Evolutionary conservation across 768 basidiomycete species (phyloP).

Genomic region (Glaciozyma antarctica): DNA sequence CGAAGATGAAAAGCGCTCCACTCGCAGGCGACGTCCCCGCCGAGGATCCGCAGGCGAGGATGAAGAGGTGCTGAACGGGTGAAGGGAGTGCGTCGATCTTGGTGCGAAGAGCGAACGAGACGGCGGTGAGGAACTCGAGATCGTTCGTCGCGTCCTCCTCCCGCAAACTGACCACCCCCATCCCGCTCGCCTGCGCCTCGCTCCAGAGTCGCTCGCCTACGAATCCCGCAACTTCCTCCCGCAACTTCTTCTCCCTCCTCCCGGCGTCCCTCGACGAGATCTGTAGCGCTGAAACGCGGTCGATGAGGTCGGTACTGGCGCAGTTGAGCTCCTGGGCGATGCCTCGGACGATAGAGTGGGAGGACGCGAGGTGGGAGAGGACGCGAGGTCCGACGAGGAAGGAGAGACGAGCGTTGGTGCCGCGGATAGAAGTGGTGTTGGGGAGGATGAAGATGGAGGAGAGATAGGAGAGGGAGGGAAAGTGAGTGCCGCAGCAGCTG

Average conservation of each 20-base stretch:
- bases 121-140: slow-evolving; percentile 30
- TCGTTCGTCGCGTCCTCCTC: slow-evolving; percentile 34
- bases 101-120: slow-evolving; percentile 22
- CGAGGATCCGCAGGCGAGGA: slow-evolving; percentile 22
- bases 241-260: slow-evolving; percentile 47
- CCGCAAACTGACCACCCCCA: slow-evolving; percentile 2
- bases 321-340: slow-evolving; percentile 59
- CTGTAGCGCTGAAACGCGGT: slow-evolving; percentile 57
- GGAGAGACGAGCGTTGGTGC: slow-evolving; percentile 62
- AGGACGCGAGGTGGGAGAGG: slow-evolving; percentile 52
- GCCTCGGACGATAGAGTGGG: slow-evolving; percentile 51
- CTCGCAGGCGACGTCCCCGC: slow-evolving; percentile 45
- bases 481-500: slow-evolving; percentile 76
- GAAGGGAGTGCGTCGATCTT: neutral
- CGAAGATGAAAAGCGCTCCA: slow-evolving; percentile 48
- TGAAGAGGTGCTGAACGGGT: slow-evolving; percentile 12
- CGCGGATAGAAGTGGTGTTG: slow-evolving; percentile 55
- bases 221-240: slow-evolving; percentile 54
- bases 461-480: slow-evolving; percentile 52
- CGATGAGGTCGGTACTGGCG: slow-evolving; percentile 56
- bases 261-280: slow-evolving; percentile 58
- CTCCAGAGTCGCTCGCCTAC: slow-evolving; percentile 33
- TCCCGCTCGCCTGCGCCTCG: neutral
- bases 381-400: slow-evolving; percentile 75
- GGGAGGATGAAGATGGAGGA: slow-evolving; percentile 58